These are phyloP conservation scores for Raphanus sativus DNA, from an alignment of 345 rosid genomes.

Conservation along the genomic window DNA sequence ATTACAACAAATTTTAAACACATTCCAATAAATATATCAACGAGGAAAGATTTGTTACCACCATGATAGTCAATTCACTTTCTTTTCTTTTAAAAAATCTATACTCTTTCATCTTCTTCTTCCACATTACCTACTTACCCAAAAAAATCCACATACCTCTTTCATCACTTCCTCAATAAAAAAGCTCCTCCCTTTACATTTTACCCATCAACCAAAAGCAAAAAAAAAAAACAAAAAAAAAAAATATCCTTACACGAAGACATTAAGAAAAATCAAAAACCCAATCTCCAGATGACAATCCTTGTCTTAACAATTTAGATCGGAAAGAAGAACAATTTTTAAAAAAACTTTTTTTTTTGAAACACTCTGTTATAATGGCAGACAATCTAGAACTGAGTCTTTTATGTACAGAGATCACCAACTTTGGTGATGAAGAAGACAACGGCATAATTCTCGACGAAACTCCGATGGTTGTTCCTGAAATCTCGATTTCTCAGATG, in stretches of 20 bases:
- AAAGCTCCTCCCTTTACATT: conserved; percentile 33
- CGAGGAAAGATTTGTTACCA: conserved; percentile 31
- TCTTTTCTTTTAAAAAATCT: not conserved
- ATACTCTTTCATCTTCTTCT: conserved; percentile 3
- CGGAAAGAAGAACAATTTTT: not conserved
- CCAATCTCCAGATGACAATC: conserved; percentile 44
- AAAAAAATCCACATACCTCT: conserved; percentile 15
- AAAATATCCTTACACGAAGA: conserved; percentile 34
- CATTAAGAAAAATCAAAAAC: conserved; percentile 33
- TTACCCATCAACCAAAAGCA: conserved; percentile 12
- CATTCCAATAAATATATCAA: not conserved
- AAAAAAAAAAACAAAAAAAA: not conserved
- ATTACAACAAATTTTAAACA: not conserved
- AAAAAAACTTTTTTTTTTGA: not conserved
- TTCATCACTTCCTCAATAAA: conserved; percentile 34
- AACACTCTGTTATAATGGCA: conserved; percentile 45
- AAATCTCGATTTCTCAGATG: conserved; percentile 39
- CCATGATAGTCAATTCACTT: conserved; percentile 12
- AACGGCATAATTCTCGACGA: conserved; percentile 36
- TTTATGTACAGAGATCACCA: conserved; percentile 52
- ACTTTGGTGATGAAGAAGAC: conserved; percentile 24
- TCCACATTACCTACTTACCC: conserved; percentile 41
- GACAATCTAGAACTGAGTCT: conserved; percentile 52
- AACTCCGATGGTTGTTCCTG: conserved; percentile 26
- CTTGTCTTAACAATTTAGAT: conserved; percentile 20